Evolutionary conservation across 768 basidiomycete species (phyloP).

Genomic region (Tricholomella constricta): DNA sequence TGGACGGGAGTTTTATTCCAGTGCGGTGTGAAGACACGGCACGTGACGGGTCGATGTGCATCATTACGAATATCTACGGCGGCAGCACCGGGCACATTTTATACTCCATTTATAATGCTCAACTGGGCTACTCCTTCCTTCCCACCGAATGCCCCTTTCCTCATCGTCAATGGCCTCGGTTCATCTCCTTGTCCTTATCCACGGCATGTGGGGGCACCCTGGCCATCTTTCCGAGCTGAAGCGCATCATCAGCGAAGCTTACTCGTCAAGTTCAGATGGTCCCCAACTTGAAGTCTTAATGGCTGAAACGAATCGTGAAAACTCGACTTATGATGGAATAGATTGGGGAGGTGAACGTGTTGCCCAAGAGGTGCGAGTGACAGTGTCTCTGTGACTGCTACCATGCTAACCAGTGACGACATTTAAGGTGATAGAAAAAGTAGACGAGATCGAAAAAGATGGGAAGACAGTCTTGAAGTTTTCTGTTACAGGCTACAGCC

Average conservation of each 20-base stretch:
- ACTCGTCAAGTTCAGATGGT: constrained; percentile 33
- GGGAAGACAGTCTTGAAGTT: constrained; percentile 66
- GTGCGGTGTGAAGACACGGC: too few species aligned
- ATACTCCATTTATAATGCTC: not conserved
- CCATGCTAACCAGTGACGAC: not conserved
- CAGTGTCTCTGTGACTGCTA: not conserved
- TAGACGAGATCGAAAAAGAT: constrained; percentile 51
- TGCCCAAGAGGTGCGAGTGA: constrained; percentile 64
- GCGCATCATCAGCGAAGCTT: constrained; percentile 52
- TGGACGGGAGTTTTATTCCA: too few species aligned
- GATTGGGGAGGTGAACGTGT: constrained; percentile 85
- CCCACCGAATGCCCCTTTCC: not conserved
- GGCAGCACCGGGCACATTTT: not conserved
- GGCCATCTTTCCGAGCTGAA: constrained; percentile 60
- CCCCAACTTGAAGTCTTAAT: constrained; percentile 61
- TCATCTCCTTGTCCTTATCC: constrained; percentile 54
- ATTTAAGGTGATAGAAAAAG: constrained; percentile 56
- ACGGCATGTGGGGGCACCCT: constrained; percentile 85
- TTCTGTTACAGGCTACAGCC: constrained; percentile 74
- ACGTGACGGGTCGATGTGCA: too few species aligned
- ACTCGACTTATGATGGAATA: constrained; percentile 79
- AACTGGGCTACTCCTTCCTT: not conserved
- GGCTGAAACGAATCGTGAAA: constrained; percentile 64
- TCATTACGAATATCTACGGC: not conserved
- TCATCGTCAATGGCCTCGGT: constrained; percentile 29